Base-by-base conservation (phyloP, 768 basidiomycete genomes). In the Auricularia sp. region DNA sequence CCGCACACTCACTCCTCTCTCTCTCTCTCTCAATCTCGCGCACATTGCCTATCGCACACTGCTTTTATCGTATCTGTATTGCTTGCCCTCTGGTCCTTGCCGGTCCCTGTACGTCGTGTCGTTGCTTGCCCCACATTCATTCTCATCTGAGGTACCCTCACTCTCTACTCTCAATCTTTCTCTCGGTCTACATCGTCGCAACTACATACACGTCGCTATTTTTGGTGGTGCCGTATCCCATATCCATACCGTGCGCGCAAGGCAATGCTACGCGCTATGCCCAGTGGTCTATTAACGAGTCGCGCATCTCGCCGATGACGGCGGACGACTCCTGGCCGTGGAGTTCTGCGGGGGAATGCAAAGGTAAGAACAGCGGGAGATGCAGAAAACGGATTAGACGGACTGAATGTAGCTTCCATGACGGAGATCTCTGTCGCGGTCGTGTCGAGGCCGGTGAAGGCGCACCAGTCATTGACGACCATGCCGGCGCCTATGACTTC, bases 401-500 rank as follows among this genome's bases (percentile, higher is more conserved):
- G 72, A 96, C 94, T 94, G 82, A 99, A 99, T 62, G 94, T 83
- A 34, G 95, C 94, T 75, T 99, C 97, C 70, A 98, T 97, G 45
- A 99, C 96, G 71, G 89, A 92, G 75, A 98, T 93, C 76, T 99
- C 97, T 63, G 96, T 98, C 47, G 97, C 97, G n/a, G 97, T 99
- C 67, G 97, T 98, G 73, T 99, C 97, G 35, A 97, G 82, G 42
- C 97, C 97, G n/a, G 94, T 94, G 77, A 98, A 98, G 10, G 97
- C 97, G 78, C 92, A 93, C 97, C 97, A 98, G 75, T 98, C 97
- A 72, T 99, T 99, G 65, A 98, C 97, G 64, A 99, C 94, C 39
- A 98, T 82, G 36, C 97, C 97, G 8, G 96, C 97, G 36, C 97
- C 97, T 68, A 99, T 88, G 44, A 98, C 94, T 71, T 98, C 97